Evolutionary conservation across 805 yeast species (phyloP), one percentile per base, ranked within the genome.

Genomic region (Starmerella cellae): DNA sequence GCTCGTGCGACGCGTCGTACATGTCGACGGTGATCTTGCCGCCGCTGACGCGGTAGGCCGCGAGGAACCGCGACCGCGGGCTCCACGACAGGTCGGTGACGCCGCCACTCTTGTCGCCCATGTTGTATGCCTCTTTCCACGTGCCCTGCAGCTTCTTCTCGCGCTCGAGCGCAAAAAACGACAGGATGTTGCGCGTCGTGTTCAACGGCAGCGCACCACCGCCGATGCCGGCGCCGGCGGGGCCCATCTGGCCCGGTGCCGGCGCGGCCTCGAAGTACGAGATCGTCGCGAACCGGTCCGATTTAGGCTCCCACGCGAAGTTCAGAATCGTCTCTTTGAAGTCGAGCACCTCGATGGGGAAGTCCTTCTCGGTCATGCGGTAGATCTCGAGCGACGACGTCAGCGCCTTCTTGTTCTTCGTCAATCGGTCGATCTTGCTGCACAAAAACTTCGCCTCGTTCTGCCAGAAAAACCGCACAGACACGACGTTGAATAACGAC

Each of bases 251-350:
- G 8, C 18, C 28, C 10, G 49, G 66, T 65, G 45, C 70, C 16
- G 49, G 50, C 10, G 41, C 45, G n/a, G 53, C 47, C 42, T 48
- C 76, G 41, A 63, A 62, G 57, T 79, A 71, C 19, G 91, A 75
- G 55, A 88, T 77, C 39, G 80, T 73, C 46, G 81, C 78, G 55
- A 91, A 87, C 60, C 95, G 74, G 60, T 83, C 88, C 29, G 88
- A 79, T 51, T 70, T 74, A 56, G 98, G 95, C 68, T 93, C 98
- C 97, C 97, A 91, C 43, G 83, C 87, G 64, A 91, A 81, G 61
- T 79, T 79, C 42, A 81, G 64, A 34, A 85, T 88, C 44, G 82
- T 78, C 48, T 91, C 95, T 64, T 83, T 83, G 59, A 87, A 71
- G 65, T 91, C 99, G 53, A 91, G 70, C 54, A 84, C 88, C 60